Evolutionary conservation across 2,329 filamentous ascomycete species (phyloP), one percentile per base, ranked within the genome.

Genomic region (Harringtonia lauricola): DNA sequence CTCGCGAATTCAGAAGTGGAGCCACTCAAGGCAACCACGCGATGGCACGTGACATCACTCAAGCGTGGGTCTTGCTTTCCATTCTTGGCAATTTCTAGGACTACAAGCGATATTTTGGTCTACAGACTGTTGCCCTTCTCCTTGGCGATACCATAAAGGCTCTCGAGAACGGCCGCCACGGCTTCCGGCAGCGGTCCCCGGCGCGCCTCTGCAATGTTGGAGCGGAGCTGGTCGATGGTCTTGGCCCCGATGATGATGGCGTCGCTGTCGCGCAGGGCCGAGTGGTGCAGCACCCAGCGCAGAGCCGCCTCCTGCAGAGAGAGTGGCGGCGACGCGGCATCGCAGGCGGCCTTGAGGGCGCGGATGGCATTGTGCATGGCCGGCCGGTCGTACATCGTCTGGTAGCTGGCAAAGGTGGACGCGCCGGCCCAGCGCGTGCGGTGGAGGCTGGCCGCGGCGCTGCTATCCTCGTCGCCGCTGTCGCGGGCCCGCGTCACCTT

Each of bases 171-270:
- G n/a, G 28, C 35, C 12, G 22, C 19, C 1, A 65, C 44, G 24
- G 61, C 60, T 2, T 53, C 47, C 2, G 39, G 38, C 41, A 47
- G 30, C n/a, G 48, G 46, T 4, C 49, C 50, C n/a, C 33, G 34
- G 13, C 47, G 39, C 22, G 44, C 41, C 19, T 43, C 45, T 7
- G 45, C 41, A 8, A 48, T 47, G 30, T 52, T 52, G 15, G 21
- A 21, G 21, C 38, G 38, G 14, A 52, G 30, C 37, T 50, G 46
- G 10, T 43, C 39, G 12, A 49, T 19, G n/a, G 35, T 45, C 21
- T 47, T 51, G 37, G 49, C 49, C 6, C 50, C 50, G 24, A 52
- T 42, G 38, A 52, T 49, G 40, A 52, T 33, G 18, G 22, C 50
- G 26, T 52, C 50, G 13, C 43, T 37, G 8, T 45, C 34, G 13